phyloP scores from a whole-genome alignment of 352 stramenopile species.

The Phytophthora fragariaefolia region DNA sequence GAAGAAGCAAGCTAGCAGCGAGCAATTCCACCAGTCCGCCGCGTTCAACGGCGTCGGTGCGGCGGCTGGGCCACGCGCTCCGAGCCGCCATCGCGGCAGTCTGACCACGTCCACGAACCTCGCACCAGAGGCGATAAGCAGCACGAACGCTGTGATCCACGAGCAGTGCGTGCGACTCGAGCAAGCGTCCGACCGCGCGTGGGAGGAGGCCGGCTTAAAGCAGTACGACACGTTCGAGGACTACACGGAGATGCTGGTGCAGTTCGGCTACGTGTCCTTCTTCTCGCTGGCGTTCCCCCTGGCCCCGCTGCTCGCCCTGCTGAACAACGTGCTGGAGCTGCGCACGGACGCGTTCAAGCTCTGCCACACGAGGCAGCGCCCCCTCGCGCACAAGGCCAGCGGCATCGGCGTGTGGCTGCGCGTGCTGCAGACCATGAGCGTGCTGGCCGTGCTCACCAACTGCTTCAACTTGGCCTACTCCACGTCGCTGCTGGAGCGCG shows the following conservation, averaged over 20 bases:
- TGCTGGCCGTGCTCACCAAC: slow-evolving; percentile 96
- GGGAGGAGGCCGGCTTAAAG: slow-evolving; percentile 92
- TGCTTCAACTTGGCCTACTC: slow-evolving; percentile 94
- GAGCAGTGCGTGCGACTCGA: slow-evolving; percentile 83
- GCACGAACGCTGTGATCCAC: slow-evolving; percentile 69
- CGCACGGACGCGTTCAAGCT: slow-evolving; percentile 96
- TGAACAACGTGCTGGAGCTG: slow-evolving; percentile 95
- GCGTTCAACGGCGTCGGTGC: slow-evolving; percentile 56
- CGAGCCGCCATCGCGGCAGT: slow-evolving; percentile 18
- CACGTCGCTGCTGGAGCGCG: slow-evolving; percentile 69
- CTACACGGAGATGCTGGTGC: slow-evolving; percentile 94
- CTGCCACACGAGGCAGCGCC: slow-evolving; percentile 91
- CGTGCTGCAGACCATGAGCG: slow-evolving; percentile 95
- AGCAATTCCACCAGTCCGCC: slow-evolving; percentile 64
- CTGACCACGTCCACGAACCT: slow-evolving; percentile 21
- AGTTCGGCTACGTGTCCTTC: slow-evolving; percentile 96
- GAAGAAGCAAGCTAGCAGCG: slow-evolving; percentile 68
- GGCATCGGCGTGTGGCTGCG: slow-evolving; percentile 90
- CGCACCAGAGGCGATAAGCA: slow-evolving; percentile 29
- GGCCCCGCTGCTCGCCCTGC: slow-evolving; percentile 92
- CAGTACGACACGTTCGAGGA: slow-evolving; percentile 96
- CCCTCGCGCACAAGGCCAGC: slow-evolving; percentile 92
- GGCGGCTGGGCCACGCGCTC: slow-evolving; percentile 14
- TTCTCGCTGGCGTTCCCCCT: slow-evolving; percentile 96
- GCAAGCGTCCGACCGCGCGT: slow-evolving; percentile 81